Percentiles rank a stretch among this genome's conserved stretches.
These are phyloP conservation scores for Metschnikowia santaceciliae DNA, from an alignment of 805 yeast species.

Conservation along the genomic window DNA sequence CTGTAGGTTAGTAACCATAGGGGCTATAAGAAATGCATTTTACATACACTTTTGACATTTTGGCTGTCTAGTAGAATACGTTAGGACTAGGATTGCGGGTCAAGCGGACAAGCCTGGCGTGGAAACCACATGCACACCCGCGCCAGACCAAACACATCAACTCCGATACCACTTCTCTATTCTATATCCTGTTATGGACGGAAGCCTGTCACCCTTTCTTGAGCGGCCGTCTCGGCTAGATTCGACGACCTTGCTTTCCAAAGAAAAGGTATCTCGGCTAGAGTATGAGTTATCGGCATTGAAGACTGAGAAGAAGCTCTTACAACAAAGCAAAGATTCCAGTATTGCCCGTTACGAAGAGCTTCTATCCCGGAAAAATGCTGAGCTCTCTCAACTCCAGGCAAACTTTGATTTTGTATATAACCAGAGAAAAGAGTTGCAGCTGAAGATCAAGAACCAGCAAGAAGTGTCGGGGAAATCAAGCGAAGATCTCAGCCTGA, in stretches of 20 bases:
- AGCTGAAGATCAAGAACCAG: slow-evolving; percentile 30
- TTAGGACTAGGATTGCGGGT: neutral
- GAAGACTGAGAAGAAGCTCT: slow-evolving; percentile 32
- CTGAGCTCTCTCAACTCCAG: slow-evolving; percentile 30
- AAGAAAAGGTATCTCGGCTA: slow-evolving; percentile 18
- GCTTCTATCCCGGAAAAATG: slow-evolving; percentile 29
- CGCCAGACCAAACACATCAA: slow-evolving; percentile 2
- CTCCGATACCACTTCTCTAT: neutral
- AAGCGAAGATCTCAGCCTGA: slow-evolving; percentile 17
- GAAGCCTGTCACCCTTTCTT: slow-evolving; percentile 19
- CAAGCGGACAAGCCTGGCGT: slow-evolving; percentile 1
- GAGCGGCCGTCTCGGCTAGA: slow-evolving; percentile 16
- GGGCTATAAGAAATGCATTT: neutral
- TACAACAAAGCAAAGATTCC: slow-evolving; percentile 26
- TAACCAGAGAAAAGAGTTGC: slow-evolving; percentile 30
- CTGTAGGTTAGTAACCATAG: slow-evolving; percentile 29
- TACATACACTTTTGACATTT: slow-evolving; percentile 49
- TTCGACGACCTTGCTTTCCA: neutral
- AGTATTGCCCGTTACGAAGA: slow-evolving; percentile 21
- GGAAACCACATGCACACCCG: slow-evolving; percentile 5
- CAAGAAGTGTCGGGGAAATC: slow-evolving; percentile 23
- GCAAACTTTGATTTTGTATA: slow-evolving; percentile 34
- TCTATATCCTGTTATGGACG: slow-evolving; percentile 2
- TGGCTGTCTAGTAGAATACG: neutral
- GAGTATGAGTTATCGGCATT: slow-evolving; percentile 31